A percentile compares a stretch with the other conserved stretches of the same genome.
Conservation (phyloP, 1,139 yeast species). For the Citeromyces siamensis region DNA sequence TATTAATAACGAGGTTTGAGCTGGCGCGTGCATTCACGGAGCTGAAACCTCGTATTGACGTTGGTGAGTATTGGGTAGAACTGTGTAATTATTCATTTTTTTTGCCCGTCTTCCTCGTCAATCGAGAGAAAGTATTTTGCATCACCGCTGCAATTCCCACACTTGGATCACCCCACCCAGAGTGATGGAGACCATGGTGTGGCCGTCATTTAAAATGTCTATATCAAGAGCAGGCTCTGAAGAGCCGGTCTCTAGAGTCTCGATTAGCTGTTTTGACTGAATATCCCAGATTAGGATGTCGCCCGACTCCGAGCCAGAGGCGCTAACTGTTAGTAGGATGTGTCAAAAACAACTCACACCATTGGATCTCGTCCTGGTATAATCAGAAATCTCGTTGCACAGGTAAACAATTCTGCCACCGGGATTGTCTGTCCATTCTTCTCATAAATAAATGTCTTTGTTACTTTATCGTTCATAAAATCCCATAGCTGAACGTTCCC, state of each 20-base stretch:
- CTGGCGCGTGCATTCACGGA: background rate
- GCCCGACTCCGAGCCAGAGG: constrained; percentile 57
- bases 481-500: constrained; percentile 76
- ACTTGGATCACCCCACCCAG: constrained; percentile 25
- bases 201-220: constrained; percentile 26
- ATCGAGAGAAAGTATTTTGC: constrained; percentile 4
- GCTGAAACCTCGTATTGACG: background rate
- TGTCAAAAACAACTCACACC: constrained; percentile 8
- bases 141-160: constrained; percentile 20
- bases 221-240: constrained; percentile 34
- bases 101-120: constrained; percentile 7
- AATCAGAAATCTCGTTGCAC: constrained; percentile 34
- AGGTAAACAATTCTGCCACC: constrained; percentile 29
- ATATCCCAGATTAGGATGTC: constrained; percentile 64
- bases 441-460: constrained; percentile 53
- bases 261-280: constrained; percentile 36
- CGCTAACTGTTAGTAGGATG: constrained; percentile 21
- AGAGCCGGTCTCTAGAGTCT: constrained; percentile 10
- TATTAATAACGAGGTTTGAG: constrained; percentile 1
- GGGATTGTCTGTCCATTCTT: constrained; percentile 16
- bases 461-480: constrained; percentile 62
- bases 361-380: constrained; percentile 15
- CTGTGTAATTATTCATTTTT: constrained; percentile 9
- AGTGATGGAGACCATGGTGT: constrained; percentile 28
- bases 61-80: constrained; percentile 7